phyloP scores from a whole-genome alignment of 2,329 filamentous ascomycete species.

The Nemania diffusa region DNA sequence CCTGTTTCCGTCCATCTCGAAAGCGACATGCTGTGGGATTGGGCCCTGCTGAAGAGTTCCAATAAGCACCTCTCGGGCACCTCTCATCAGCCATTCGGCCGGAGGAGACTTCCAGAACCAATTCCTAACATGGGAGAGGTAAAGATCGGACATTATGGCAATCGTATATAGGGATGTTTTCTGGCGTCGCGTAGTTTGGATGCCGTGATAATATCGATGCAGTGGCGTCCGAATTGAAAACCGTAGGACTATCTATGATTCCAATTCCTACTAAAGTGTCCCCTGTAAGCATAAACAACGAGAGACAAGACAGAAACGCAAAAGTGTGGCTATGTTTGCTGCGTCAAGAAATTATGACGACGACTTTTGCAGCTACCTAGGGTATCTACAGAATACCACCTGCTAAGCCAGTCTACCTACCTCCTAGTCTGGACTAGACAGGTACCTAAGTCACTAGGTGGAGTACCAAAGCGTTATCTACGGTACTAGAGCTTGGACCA shows the following conservation, averaged over 20 bases:
- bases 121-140: slow-evolving; percentile 60
- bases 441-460: too few species aligned
- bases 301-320: slow-evolving; percentile 16
- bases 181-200: slow-evolving; percentile 6
- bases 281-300: background rate
- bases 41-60: slow-evolving; percentile 89
- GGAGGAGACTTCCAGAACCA: slow-evolving; percentile 92
- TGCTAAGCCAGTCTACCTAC: too few species aligned
- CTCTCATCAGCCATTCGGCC: slow-evolving; percentile 85
- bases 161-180: background rate
- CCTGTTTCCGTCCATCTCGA: slow-evolving; percentile 98
- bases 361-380: slow-evolving; percentile 22
- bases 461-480: too few species aligned
- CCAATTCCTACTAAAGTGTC: background rate
- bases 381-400: background rate
- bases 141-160: slow-evolving; percentile 64
- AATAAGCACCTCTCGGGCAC: slow-evolving; percentile 85
- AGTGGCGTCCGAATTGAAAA: background rate
- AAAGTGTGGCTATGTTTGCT: slow-evolving; percentile 34
- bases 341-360: slow-evolving; percentile 41
- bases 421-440: background rate
- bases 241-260: background rate
- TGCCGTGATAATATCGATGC: slow-evolving; percentile 6
- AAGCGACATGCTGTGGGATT: slow-evolving; percentile 95
- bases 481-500: slow-evolving; percentile 27